These are phyloP conservation scores for Phytopythium delawarense DNA, from an alignment of 352 stramenopile genomes.

Conservation along the genomic window DNA sequence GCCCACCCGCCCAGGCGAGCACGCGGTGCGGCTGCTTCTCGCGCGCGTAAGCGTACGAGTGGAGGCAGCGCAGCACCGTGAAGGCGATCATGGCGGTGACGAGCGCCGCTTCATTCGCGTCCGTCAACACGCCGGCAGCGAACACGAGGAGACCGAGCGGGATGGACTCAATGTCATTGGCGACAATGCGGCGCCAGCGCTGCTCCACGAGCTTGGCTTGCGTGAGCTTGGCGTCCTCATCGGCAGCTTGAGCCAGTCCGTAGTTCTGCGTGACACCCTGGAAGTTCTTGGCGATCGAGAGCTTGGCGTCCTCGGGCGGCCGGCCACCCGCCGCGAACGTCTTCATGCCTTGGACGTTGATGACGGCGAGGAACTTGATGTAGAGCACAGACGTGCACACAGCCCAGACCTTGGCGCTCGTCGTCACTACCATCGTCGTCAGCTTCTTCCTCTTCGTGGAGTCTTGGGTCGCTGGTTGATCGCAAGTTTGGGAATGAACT, in stretches of 20 bases:
- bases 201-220: constrained; percentile 19
- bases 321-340: constrained; percentile 29
- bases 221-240: constrained; percentile 15
- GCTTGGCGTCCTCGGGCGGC: constrained; percentile 31
- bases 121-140: constrained; percentile 19
- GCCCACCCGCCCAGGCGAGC: constrained; percentile 26
- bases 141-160: constrained; percentile 33
- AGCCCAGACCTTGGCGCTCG: constrained; percentile 28
- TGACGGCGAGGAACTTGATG: constrained; percentile 36
- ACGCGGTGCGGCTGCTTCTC: constrained; percentile 37
- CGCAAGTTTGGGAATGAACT: neutral
- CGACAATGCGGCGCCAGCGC: constrained; percentile 32
- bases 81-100: constrained; percentile 21
- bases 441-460: neutral
- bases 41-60: constrained; percentile 46
- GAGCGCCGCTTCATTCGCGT: constrained; percentile 17
- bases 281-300: constrained; percentile 22
- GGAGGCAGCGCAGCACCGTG: constrained; percentile 29
- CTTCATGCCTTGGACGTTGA: constrained; percentile 26
- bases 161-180: constrained; percentile 39
- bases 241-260: constrained; percentile 10
- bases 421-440: constrained; percentile 8
- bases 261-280: constrained; percentile 19
- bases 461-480: neutral
- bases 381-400: constrained; percentile 31